A percentile compares a stretch with the other conserved stretches of the same genome.
These are phyloP conservation scores for Colletotrichum truncatum DNA, from an alignment of 2,329 filamentous ascomycete species.

Conservation along the genomic window DNA sequence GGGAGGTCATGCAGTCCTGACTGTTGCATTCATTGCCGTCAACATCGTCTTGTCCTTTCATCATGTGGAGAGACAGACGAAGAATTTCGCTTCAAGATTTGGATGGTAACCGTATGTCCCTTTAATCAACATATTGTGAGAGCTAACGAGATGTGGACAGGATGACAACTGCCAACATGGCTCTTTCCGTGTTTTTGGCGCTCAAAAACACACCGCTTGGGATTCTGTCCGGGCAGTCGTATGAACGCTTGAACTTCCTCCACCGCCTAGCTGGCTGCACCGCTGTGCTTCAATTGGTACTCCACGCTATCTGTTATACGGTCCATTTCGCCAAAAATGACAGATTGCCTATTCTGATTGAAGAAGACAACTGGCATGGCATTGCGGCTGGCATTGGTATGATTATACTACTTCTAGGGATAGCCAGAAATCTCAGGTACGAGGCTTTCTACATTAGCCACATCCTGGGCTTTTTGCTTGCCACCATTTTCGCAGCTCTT, in stretches of 20 bases:
- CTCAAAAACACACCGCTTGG: conserved; percentile 59
- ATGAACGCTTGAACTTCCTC: conserved; percentile 56
- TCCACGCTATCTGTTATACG: conserved; percentile 48
- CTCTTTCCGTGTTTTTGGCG: conserved; percentile 51
- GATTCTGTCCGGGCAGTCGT: conserved; percentile 46
- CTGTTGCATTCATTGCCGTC: conserved; percentile 40
- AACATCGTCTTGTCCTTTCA: conserved; percentile 45
- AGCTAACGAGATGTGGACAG: conserved; percentile 38
- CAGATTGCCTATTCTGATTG: conserved; percentile 35
- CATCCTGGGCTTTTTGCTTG: conserved; percentile 49
- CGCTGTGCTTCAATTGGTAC: conserved; percentile 43
- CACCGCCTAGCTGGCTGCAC: conserved; percentile 57
- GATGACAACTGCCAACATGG: conserved; percentile 53
- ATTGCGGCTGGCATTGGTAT: conserved; percentile 47
- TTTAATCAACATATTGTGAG: rapidly evolving
- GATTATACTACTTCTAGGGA: conserved; percentile 45
- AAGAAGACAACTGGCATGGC: conserved; percentile 43
- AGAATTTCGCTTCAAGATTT: conserved; percentile 40
- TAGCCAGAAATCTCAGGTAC: conserved; percentile 49
- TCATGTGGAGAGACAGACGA: conserved; percentile 40
- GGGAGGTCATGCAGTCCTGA: conserved; percentile 40
- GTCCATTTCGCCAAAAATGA: conserved; percentile 37
- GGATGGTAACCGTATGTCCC: conserved; percentile 33
- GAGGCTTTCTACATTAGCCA: conserved; percentile 58
- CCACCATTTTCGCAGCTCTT: conserved; percentile 49